phyloP scores from a whole-genome alignment of 371 early-diverging fungal species.

The Zychaea mexicana region DNA sequence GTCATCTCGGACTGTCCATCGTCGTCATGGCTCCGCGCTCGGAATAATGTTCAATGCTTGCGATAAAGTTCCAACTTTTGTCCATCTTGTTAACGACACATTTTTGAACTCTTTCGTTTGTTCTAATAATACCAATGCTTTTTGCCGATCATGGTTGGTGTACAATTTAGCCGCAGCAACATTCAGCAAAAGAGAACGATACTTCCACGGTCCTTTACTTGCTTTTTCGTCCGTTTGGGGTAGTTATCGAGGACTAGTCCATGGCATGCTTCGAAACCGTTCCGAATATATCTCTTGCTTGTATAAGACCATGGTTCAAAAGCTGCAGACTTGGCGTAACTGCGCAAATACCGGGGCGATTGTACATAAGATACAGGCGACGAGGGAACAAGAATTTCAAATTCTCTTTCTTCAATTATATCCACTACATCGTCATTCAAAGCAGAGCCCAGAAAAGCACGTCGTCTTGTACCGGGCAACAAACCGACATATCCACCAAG shows the following conservation, averaged over 20 bases:
- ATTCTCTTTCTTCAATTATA: not conserved
- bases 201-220: not conserved
- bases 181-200: not conserved
- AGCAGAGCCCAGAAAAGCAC: not conserved
- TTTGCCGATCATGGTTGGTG: not conserved
- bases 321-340: not conserved
- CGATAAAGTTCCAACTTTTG: not conserved
- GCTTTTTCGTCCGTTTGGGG: not conserved
- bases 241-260: not conserved
- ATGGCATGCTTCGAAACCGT: not conserved
- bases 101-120: not conserved
- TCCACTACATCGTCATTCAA: not conserved
- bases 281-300: not conserved
- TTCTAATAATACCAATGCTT: not conserved
- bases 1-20: too few species aligned
- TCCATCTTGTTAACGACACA: not conserved
- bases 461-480: not conserved
- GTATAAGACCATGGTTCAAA: not conserved
- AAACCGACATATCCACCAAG: not conserved
- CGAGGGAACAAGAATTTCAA: not conserved
- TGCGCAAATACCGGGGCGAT: not conserved
- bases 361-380: not conserved
- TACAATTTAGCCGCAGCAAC: not conserved
- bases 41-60: not conserved
- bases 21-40: not conserved